Evolutionary conservation across 2,329 filamentous ascomycete genomes (phyloP).

Genomic region (Aspergillus awamori): DNA sequence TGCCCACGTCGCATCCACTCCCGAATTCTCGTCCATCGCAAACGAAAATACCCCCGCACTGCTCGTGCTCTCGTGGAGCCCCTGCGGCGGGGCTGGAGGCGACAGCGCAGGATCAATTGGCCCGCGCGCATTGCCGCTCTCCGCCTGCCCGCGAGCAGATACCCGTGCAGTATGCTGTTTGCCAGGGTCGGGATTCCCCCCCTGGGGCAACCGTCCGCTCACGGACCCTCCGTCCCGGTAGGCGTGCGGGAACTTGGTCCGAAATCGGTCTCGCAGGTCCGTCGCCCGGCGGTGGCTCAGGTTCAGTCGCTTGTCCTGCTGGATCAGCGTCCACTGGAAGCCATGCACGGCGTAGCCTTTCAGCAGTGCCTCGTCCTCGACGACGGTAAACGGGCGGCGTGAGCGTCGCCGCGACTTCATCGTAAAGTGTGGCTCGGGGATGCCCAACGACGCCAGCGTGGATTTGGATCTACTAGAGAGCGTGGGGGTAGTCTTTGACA

Average conservation of each 20-base stretch:
- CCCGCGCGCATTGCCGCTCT: constrained; percentile 6
- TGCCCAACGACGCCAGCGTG: constrained; percentile 47
- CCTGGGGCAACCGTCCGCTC: constrained; percentile 29
- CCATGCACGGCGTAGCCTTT: constrained; percentile 62
- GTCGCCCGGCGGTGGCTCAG: constrained; percentile 58
- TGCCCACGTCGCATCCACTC: constrained; percentile 33
- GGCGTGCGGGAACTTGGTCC: constrained; percentile 60
- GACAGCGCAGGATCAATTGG: constrained; percentile 37
- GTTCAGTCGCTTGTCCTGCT: constrained; percentile 56
- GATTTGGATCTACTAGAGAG: constrained; percentile 37
- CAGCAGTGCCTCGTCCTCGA: constrained; percentile 62
- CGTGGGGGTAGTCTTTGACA: constrained; percentile 31
- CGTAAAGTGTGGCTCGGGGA: constrained; percentile 52
- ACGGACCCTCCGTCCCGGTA: constrained; percentile 54
- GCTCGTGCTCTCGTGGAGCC: constrained; percentile 27
- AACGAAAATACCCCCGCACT: constrained; percentile 30
- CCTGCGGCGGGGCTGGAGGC: constrained; percentile 36
- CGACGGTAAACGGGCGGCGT: constrained; percentile 58
- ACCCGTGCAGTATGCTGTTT: constrained; percentile 7
- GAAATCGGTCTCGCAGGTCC: constrained; percentile 64
- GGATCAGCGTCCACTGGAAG: constrained; percentile 63
- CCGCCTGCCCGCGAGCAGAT: neutral
- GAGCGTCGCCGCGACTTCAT: constrained; percentile 54
- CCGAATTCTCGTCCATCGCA: constrained; percentile 35
- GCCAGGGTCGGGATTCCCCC: constrained; percentile 16